These are phyloP conservation scores for Flaveria bidentis DNA, from an alignment of 129 eudicot genomes.

Conservation along the genomic window DNA sequence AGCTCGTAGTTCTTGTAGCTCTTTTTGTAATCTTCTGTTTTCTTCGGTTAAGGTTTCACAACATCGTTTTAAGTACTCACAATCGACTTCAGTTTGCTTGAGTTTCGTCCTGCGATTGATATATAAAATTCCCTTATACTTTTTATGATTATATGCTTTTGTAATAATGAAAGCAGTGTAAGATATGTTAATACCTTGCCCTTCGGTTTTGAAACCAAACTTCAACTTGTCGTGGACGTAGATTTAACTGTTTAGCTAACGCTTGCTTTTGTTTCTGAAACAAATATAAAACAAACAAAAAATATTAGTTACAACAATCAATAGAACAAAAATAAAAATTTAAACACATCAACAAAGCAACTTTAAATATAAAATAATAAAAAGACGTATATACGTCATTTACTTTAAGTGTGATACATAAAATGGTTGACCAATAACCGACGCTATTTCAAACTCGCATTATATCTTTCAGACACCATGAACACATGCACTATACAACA, in stretches of 20 bases:
- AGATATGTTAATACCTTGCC: constrained; percentile 57
- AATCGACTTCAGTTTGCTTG: constrained; percentile 98
- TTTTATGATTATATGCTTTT: not conserved
- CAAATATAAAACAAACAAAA: not conserved
- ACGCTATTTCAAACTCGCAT: no score
- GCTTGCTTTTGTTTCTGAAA: constrained; percentile 87
- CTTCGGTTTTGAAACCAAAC: constrained; percentile 98
- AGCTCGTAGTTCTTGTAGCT: constrained; percentile 89
- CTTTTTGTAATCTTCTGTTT: constrained; percentile 91
- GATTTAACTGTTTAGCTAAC: constrained; percentile 86
- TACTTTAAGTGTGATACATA: no score
- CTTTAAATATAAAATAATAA: no score
- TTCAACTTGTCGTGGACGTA: constrained; percentile 97
- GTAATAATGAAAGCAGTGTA: not conserved
- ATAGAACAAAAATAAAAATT: no score
- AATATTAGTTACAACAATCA: not conserved
- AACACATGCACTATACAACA: no score
- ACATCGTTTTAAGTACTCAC: constrained; percentile 91
- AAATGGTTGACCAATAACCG: no score
- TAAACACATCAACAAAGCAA: no score
- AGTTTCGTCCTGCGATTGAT: constrained; percentile 65
- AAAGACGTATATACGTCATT: no score
- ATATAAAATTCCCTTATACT: not conserved
- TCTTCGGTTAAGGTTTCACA: constrained; percentile 97
- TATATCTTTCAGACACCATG: no score